Base-by-base conservation (phyloP, 169 alveolate species). In the Babesia ovis region DNA sequence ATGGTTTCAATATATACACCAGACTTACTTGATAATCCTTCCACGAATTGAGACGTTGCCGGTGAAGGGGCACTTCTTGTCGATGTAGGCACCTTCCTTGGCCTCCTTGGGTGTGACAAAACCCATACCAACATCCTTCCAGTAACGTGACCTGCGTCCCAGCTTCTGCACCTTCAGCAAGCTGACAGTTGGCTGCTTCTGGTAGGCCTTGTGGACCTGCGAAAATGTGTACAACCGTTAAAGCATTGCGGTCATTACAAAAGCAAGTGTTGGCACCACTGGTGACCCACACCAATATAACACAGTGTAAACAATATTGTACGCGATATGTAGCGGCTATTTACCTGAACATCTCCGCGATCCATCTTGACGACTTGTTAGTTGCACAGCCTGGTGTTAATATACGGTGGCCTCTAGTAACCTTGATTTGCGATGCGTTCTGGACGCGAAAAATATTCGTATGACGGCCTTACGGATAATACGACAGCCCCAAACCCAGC, bases 1-100 rank as follows among this genome's bases (percentile, higher is more conserved):
- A 16, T 16, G 34, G 46, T 8, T 39, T 8, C 14, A 14, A 39
- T 14, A 39, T 39, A 39, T 9, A n/a, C 8, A 39, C 46, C 46
- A 14, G 1, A 70, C 82, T 42, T 77, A 92, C 94, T 95, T 97
- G 84, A 95, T 82, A 83, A 98, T 94, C 76, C 98, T 95, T 45
- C 99, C 99, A 85, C 99, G 94, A 87, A 98, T 97, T 72, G 98
- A 86, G 32, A 97, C 98, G 87, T 95, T 93, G 58, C 99, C 99
- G 39, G 99, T 98, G 96, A 98, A 98, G 58, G 99, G 99, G 94
- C 99, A 98, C 89, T 98, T 98, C 93, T 96, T 97, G 92, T 98
- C 99, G 83, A 98, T 92, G 91, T 95, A 98, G 79, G 92, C 89
- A 51, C 99, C 99, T 72, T 95, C 97, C 87, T 95, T 96, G 61